These are phyloP conservation scores for Xylaria arbuscula DNA, from an alignment of 2,329 filamentous ascomycete species.

Conservation along the genomic window DNA sequence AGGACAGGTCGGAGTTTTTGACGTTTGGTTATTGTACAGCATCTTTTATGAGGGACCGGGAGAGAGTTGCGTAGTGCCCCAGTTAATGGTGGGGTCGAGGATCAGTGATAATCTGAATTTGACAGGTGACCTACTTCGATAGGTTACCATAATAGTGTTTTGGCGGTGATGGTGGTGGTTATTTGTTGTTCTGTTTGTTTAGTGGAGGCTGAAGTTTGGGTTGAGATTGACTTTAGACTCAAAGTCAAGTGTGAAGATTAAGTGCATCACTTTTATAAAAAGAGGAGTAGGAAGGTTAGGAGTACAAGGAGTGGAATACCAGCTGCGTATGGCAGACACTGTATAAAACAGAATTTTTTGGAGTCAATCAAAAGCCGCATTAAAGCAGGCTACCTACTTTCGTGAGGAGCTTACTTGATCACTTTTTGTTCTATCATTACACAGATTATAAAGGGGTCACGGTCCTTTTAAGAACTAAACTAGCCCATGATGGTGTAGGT, in stretches of 20 bases:
- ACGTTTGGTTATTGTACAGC: conserved; percentile 24
- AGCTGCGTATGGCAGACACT: conserved; percentile 1
- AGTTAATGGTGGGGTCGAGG: conserved; percentile 20
- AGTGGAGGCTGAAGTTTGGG: neutral
- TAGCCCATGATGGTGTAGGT: neutral
- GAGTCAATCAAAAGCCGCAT: neutral
- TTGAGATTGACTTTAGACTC: neutral
- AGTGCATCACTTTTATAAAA: conserved; percentile 3
- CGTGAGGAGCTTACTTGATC: neutral
- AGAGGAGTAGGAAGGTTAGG: neutral
- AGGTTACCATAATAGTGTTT: neutral
- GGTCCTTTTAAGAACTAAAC: neutral
- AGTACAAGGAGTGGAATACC: neutral
- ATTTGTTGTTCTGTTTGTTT: conserved; percentile 6
- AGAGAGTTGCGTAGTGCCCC: conserved; percentile 11
- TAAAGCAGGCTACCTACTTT: neutral
- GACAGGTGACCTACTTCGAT: conserved; percentile 4
- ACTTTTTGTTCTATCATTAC: neutral
- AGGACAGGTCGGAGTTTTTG: conserved; percentile 25
- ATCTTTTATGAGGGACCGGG: conserved; percentile 6
- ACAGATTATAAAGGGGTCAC: neutral
- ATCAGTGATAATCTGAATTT: conserved; percentile 10
- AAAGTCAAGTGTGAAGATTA: neutral
- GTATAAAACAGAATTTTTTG: conserved; percentile 27
- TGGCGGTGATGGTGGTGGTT: neutral